Base-by-base conservation (phyloP, 116 monocot species). In the Cymodocea nodosa region DNA sequence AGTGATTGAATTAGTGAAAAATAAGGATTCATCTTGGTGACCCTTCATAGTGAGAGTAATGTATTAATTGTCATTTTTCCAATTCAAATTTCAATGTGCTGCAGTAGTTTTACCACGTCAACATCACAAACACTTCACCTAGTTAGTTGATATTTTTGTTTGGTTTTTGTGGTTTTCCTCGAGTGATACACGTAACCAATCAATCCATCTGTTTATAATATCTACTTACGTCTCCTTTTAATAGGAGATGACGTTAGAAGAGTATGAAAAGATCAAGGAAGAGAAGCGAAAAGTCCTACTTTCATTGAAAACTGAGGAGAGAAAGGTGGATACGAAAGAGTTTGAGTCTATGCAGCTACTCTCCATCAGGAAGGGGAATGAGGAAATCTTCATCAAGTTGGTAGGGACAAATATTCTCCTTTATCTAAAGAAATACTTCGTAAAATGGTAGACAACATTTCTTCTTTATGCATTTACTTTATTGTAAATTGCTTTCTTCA, bases 221-320 rank as follows among this genome's bases (percentile, higher is more conserved):
- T 44, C 11, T 11, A 44, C 44, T 44, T 44, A 6, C 11, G 11
- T 44, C 2, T 2, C 5, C 44, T 44, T 60, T 25, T 52, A 3
- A 60, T 19, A 90, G 90, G 90, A 90, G 63, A 90, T 90, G 90
- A 90, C 86, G 55, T 59, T 90, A 20, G 86, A 90, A 24, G 86
- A 90, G 59, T 90, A 84, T 75, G 86, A 90, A 68, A 90, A 83
- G 77, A 15, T 90, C 39, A 76, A 50, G 77, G 90, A 90, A 65
- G 90, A 86, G 75, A 90, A 84, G 60, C 58, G 90, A 23, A 90
- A 84, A 50, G 83, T 78, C 18, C 35, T 90, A 23, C 75, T 90
- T 58, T 75, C 90, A 23, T 14, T 78, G 75, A 90, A 82, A 66
- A 15, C 60, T 57, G 86, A 83, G 63, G 90, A 90, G 71, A 79